These are phyloP conservation scores for Penicillium griseofulvum DNA, from an alignment of 2,329 filamentous ascomycete genomes.

Conservation along the genomic window DNA sequence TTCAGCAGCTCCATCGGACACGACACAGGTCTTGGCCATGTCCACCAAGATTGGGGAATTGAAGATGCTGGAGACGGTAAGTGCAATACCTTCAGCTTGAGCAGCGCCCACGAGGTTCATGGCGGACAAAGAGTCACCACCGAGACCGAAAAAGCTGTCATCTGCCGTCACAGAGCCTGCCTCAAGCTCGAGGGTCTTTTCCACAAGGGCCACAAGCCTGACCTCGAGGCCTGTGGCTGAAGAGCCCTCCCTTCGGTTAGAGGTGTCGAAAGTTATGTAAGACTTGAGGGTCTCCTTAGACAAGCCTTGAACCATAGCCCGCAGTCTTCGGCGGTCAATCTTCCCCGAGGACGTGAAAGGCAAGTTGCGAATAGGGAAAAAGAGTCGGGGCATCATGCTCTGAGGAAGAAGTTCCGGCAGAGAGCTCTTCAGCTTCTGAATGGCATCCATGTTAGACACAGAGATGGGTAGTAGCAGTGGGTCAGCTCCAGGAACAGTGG, in stretches of 20 bases:
- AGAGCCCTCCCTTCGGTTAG: conserved; percentile 15
- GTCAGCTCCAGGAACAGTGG: conserved; percentile 17
- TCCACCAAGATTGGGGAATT: conserved; percentile 43
- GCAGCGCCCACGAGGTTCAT: conserved; percentile 48
- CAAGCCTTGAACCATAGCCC: conserved; percentile 37
- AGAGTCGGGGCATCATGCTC: conserved; percentile 47
- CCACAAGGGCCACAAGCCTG: conserved; percentile 39
- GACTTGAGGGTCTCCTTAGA: conserved; percentile 32
- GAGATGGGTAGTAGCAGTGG: conserved; percentile 28
- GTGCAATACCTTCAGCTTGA: conserved; percentile 38
- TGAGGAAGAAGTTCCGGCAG: conserved; percentile 33
- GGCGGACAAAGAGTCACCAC: conserved; percentile 49
- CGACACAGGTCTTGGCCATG: conserved; percentile 39
- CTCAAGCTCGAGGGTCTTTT: conserved; percentile 38
- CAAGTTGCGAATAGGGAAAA: conserved; percentile 43
- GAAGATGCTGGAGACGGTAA: conserved; percentile 48
- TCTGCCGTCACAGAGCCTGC: conserved; percentile 41
- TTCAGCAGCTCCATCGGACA: neutral
- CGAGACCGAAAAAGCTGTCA: conserved; percentile 48
- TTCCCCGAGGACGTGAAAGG: conserved; percentile 46
- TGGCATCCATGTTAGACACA: conserved; percentile 20
- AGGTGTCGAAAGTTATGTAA: conserved; percentile 27
- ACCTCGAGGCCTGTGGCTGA: conserved; percentile 30
- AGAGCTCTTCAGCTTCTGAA: conserved; percentile 28
- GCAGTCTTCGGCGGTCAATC: conserved; percentile 41